phyloP scores from a whole-genome alignment of 2,329 filamentous ascomycete species.

The Ustulina deusta region DNA sequence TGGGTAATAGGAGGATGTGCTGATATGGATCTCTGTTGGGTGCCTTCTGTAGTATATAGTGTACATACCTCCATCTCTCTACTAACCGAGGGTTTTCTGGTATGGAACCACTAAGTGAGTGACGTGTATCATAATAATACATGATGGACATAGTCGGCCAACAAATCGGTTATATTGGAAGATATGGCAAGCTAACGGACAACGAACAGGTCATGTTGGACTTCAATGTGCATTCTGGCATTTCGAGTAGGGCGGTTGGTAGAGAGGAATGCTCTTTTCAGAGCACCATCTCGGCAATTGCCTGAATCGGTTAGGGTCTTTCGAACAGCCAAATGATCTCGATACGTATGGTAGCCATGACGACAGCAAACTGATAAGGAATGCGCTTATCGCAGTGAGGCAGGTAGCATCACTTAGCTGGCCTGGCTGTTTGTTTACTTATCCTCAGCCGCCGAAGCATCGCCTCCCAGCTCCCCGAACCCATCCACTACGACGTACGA shows the following conservation, averaged over 20 bases:
- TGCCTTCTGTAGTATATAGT: too few relatives aligned
- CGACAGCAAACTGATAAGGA: conserved; percentile 16
- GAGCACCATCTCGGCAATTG: conserved; percentile 1
- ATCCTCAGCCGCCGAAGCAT: not conserved
- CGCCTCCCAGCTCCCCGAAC: conserved; percentile 10
- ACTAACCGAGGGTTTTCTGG: not conserved
- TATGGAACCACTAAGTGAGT: too few relatives aligned
- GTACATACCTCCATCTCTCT: too few relatives aligned
- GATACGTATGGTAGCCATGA: conserved; percentile 1
- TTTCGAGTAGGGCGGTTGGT: not conserved
- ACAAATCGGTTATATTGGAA: too few relatives aligned
- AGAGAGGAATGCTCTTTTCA: not conserved
- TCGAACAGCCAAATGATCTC: not conserved
- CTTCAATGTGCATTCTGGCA: too few relatives aligned
- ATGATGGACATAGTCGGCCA: not conserved
- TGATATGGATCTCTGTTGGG: too few relatives aligned
- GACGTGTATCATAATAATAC: not conserved
- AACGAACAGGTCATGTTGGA: too few relatives aligned
- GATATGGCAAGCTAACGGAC: too few relatives aligned
- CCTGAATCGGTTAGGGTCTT: conserved; percentile 6
- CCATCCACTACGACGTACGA: not conserved
- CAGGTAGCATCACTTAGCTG: conserved; percentile 1
- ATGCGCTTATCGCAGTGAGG: conserved; percentile 11
- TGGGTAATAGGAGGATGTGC: not conserved
- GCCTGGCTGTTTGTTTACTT: conserved; percentile 8